These are phyloP conservation scores for Kazachstania taianensis DNA, from an alignment of 805 yeast genomes.

Conservation along the genomic window DNA sequence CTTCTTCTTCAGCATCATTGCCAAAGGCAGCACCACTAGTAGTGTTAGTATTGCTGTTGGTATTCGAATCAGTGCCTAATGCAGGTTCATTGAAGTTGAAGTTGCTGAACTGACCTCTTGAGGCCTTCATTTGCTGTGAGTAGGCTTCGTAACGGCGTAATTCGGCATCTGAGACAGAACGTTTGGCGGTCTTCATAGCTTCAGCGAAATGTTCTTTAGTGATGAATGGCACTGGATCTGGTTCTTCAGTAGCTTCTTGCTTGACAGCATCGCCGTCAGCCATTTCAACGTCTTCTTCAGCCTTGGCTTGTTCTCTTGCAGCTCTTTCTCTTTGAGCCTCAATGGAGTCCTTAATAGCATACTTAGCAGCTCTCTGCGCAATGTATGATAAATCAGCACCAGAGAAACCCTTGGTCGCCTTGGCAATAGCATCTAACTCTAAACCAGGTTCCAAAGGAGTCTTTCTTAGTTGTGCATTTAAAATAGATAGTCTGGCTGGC, in stretches of 20 bases:
- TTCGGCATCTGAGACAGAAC: conserved; percentile 95
- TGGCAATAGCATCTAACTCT: conserved; percentile 79
- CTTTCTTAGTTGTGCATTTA: conserved; percentile 93
- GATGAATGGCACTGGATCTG: conserved; percentile 90
- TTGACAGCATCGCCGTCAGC: conserved; percentile 29
- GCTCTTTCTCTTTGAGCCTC: conserved; percentile 58
- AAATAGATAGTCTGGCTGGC: conserved; percentile 82
- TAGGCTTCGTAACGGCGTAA: conserved; percentile 97
- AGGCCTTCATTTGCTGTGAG: conserved; percentile 90
- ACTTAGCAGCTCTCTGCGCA: conserved; percentile 97
- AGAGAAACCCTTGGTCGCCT: conserved; percentile 92
- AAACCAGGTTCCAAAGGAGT: conserved; percentile 97
- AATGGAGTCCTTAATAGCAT: conserved; percentile 95
- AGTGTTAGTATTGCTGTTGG: conserved; percentile 30
- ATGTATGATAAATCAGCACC: conserved; percentile 98
- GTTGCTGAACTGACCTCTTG: conserved; percentile 89
- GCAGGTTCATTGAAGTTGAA: conserved; percentile 68
- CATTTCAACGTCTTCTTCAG: conserved; percentile 37
- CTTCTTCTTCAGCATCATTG: conserved; percentile 43
- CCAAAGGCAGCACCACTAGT: conserved; percentile 38
- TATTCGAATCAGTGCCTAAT: conserved; percentile 37
- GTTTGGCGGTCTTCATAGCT: conserved; percentile 98
- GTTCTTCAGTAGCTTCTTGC: conserved; percentile 49
- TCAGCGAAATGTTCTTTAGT: conserved; percentile 93
- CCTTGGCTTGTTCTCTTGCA: conserved; percentile 21